A percentile compares a stretch with the other conserved stretches of the same genome.
phyloP scores from a whole-genome alignment of 306 rosid genomes.

The Astragalus membranaceus region DNA sequence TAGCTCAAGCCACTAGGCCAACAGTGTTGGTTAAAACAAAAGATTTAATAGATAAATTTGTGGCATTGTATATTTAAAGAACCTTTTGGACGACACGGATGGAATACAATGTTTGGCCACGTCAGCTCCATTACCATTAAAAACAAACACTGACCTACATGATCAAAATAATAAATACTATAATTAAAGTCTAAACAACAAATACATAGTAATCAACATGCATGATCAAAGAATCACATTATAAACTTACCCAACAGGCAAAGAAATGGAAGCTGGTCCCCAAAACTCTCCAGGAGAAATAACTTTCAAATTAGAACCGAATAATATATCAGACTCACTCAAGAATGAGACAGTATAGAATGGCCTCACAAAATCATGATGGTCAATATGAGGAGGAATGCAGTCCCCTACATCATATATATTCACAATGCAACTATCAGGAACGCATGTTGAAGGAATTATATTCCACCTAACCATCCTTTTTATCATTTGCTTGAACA shows the following conservation, averaged over 20 bases:
- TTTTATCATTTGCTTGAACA: conserved; percentile 58
- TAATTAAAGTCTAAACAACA: neutral
- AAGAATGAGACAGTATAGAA: conserved; percentile 44
- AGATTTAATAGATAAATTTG: neutral
- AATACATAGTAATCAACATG: neutral
- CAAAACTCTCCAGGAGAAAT: conserved; percentile 42
- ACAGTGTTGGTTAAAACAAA: too few species aligned
- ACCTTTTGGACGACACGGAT: conserved; percentile 46
- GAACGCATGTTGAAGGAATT: conserved; percentile 40
- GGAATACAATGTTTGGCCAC: conserved; percentile 54
- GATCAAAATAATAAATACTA: neutral
- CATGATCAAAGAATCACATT: neutral
- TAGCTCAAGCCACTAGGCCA: too few species aligned
- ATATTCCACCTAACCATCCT: conserved; percentile 46
- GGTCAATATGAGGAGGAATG: conserved; percentile 67
- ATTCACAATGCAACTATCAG: conserved; percentile 70
- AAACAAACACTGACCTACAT: conserved; percentile 45
- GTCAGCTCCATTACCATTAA: conserved; percentile 53
- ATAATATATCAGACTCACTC: conserved; percentile 36
- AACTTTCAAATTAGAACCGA: conserved; percentile 31
- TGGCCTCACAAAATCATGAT: conserved; percentile 54
- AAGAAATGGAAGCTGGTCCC: conserved; percentile 26
- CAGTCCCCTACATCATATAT: conserved; percentile 64
- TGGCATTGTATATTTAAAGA: neutral
- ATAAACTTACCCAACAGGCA: conserved; percentile 47